Percentiles rank a stretch among this genome's conserved stretches.
These are phyloP conservation scores for Phytophthora chlamydospora DNA, from an alignment of 352 stramenopile species.

Conservation along the genomic window DNA sequence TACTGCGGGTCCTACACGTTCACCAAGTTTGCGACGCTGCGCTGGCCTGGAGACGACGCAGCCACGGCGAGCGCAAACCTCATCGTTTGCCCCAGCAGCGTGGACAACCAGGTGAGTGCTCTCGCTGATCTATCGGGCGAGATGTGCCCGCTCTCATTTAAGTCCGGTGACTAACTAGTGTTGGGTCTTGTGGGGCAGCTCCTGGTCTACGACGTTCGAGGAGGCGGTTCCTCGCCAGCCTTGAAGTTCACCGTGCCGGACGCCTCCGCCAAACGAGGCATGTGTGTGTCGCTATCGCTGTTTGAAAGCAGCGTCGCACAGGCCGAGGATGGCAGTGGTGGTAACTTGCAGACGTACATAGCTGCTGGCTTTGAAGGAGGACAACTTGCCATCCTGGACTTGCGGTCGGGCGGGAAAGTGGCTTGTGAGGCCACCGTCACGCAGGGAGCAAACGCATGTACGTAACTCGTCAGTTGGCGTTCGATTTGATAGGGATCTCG, in stretches of 20 bases:
- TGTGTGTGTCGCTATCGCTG: slow-evolving; percentile 56
- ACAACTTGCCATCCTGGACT: slow-evolving; percentile 67
- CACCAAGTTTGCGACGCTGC: slow-evolving; percentile 60
- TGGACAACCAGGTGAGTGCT: slow-evolving; percentile 41
- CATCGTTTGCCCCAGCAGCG: slow-evolving; percentile 51
- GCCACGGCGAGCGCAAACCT: slow-evolving; percentile 21
- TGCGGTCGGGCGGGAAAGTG: slow-evolving; percentile 55
- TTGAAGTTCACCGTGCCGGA: slow-evolving; percentile 43
- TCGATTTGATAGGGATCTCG: not conserved
- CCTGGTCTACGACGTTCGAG: slow-evolving; percentile 54
- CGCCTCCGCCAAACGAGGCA: slow-evolving; percentile 41
- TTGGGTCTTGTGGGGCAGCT: slow-evolving; percentile 32
- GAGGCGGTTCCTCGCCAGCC: slow-evolving; percentile 26
- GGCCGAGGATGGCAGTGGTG: slow-evolving; percentile 17
- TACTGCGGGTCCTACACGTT: slow-evolving; percentile 74
- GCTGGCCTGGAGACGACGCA: slow-evolving; percentile 35
- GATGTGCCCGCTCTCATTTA: not conserved
- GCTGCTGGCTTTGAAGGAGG: slow-evolving; percentile 76
- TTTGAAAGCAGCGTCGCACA: slow-evolving; percentile 33
- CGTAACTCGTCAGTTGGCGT: slow-evolving; percentile 12
- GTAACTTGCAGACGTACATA: slow-evolving; percentile 47
- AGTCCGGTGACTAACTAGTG: slow-evolving; percentile 6
- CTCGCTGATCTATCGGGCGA: not conserved
- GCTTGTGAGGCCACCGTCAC: slow-evolving; percentile 58
- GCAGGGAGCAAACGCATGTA: slow-evolving; percentile 57